Percentiles rank a stretch among this genome's conserved stretches.
Conservation (phyloP, 371 early-diverging fungal genomes). For the Capniomyces stellatus region DNA sequence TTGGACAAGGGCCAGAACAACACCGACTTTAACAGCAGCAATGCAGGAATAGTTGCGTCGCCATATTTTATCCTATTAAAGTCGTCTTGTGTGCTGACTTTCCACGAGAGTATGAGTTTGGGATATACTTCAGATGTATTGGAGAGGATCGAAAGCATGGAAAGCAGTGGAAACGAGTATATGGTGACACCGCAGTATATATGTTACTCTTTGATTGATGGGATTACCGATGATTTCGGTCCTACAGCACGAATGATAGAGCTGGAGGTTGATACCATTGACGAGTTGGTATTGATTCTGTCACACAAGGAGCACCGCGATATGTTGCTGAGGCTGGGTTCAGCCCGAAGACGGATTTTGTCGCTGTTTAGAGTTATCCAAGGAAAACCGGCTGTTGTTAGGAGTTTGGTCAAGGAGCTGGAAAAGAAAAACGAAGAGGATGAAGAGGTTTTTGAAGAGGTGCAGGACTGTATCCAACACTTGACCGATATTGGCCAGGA, state of each 20-base stretch:
- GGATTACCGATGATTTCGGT: conserved; percentile 58
- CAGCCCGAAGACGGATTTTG: conserved; percentile 55
- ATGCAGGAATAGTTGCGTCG: neutral
- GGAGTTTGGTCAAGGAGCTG: conserved; percentile 49
- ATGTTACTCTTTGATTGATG: conserved; percentile 48
- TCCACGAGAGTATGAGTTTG: conserved; percentile 11
- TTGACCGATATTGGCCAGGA: neutral
- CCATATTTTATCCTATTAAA: conserved; percentile 16
- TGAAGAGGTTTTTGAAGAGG: conserved; percentile 3
- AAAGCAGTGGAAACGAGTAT: neutral
- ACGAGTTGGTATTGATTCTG: conserved; percentile 73
- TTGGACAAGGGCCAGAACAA: neutral
- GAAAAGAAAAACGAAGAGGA: conserved; percentile 26
- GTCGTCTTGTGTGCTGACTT: conserved; percentile 15
- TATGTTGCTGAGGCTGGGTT: conserved; percentile 70
- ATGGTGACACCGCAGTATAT: conserved; percentile 16
- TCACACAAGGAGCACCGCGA: conserved; percentile 70
- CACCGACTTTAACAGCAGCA: neutral
- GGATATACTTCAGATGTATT: conserved; percentile 8
- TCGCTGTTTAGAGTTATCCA: conserved; percentile 45
- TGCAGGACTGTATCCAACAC: neutral
- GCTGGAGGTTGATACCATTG: conserved; percentile 68
- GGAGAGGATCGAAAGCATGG: conserved; percentile 7
- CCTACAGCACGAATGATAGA: conserved; percentile 57
- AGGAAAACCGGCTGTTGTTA: conserved; percentile 58